These are phyloP conservation scores for Westerdykella sp. DNA, from an alignment of 2,329 filamentous ascomycete species.

Conservation along the genomic window DNA sequence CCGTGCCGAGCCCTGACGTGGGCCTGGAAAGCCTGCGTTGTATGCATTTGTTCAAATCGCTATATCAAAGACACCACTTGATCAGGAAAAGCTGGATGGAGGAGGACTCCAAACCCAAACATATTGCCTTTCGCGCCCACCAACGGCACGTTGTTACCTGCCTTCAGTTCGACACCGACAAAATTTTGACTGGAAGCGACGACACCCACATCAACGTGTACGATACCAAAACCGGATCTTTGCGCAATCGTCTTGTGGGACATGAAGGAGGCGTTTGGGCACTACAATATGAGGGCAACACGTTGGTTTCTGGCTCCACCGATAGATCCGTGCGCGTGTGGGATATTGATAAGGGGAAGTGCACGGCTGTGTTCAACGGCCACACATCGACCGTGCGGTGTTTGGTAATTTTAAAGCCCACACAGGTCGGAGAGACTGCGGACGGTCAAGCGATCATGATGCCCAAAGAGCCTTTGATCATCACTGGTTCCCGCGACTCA, in stretches of 20 bases:
- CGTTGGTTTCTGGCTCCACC: slow-evolving; percentile 89
- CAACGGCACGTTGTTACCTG: slow-evolving; percentile 96
- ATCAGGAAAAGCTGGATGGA: slow-evolving; percentile 91
- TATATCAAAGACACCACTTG: slow-evolving; percentile 88
- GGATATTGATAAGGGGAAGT: slow-evolving; percentile 91
- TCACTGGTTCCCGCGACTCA: slow-evolving; percentile 92
- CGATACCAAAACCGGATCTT: slow-evolving; percentile 86
- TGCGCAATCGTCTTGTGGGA: slow-evolving; percentile 77
- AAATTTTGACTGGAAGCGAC: slow-evolving; percentile 95
- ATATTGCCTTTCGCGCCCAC: slow-evolving; percentile 94
- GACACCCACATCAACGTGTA: slow-evolving; percentile 98
- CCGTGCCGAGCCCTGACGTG: slow-evolving; percentile 74
- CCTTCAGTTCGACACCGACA: slow-evolving; percentile 94
- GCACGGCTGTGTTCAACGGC: slow-evolving; percentile 93
- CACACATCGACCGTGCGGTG: slow-evolving; percentile 97
- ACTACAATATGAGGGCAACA: slow-evolving; percentile 91
- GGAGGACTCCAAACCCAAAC: slow-evolving; percentile 71
- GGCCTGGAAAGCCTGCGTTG: slow-evolving; percentile 72
- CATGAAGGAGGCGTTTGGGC: slow-evolving; percentile 98
- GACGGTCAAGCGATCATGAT: slow-evolving; percentile 77
- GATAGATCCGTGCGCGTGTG: slow-evolving; percentile 98
- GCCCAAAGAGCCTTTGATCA: slow-evolving; percentile 91
- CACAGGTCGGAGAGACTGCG: slow-evolving; percentile 63
- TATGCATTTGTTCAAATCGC: slow-evolving; percentile 90
- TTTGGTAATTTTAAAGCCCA: slow-evolving; percentile 87